Evolutionary conservation across 2,329 filamentous ascomycete species (phyloP), one percentile per base, ranked within the genome.

Genomic region (Aspergillus neoniger): DNA sequence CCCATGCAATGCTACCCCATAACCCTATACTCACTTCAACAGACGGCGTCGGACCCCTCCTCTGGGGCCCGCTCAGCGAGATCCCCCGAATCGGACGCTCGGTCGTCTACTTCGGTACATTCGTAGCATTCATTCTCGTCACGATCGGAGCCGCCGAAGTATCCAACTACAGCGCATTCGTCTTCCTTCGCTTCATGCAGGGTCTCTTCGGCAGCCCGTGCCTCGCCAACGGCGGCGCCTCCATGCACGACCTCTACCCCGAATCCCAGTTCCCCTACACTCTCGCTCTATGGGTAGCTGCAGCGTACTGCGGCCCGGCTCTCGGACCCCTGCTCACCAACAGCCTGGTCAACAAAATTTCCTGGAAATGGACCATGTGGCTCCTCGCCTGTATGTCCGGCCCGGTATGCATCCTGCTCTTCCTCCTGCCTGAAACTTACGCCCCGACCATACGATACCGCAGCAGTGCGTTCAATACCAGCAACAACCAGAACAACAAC

Each of bases 141-240:
- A 36, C 30, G 10, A 36, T 36, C 30, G 30, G 30, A 36, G 30
- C 30, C 30, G 30, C 30, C 30, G 30, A 36, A 5, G 30, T 36
- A 36, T 36, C 30, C 68, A 70, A 79, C 66, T 77, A 60, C 21
- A 83, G 72, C 1, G 76, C 73, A 1, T 72, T 87, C 21, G 76
- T 86, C 0, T 81, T 84, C 4, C 84, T 84, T 3, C 76, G 85
- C 2, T 85, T 86, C 67, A 65, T 86, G 25, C 81, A 82, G 0
- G 85, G 85, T 14, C 85, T 82, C 0, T 83, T 85, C 63, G 82
- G 84, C 5, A 55, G 50, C 23, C 60, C 60, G 1, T 58, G 56
- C 41, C 39, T 62, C 5, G 60, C 60, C 4, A 52, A 56, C 2
- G 60, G 56, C 2, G 60, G 51, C 3, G 60, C 60, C 2, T 79